A percentile compares a stretch with the other conserved stretches of the same genome.
phyloP scores from a whole-genome alignment of 2,329 filamentous ascomycete genomes.

The Trichoderma brevicompactum region DNA sequence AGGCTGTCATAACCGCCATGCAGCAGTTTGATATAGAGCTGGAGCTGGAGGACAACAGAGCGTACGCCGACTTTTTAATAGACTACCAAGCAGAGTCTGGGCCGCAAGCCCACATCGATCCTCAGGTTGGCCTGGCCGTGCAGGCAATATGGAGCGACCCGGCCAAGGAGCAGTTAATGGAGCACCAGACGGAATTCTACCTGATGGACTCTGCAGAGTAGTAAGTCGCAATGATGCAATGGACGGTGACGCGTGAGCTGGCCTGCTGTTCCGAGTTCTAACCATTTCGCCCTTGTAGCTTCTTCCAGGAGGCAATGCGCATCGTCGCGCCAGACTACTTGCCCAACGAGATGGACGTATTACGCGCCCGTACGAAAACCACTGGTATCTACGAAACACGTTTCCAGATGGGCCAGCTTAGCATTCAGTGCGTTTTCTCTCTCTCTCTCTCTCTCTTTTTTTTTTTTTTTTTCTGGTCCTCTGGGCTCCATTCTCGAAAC shows the following conservation, averaged over 20 bases:
- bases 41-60: constrained; percentile 69
- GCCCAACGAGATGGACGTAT: constrained; percentile 90
- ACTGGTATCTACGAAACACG: constrained; percentile 99
- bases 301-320: constrained; percentile 89
- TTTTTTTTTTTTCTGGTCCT: background rate
- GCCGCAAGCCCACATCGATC: constrained; percentile 81
- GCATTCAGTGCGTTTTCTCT: constrained; percentile 79
- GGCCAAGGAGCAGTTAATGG: constrained; percentile 79
- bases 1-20: constrained; percentile 89
- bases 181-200: constrained; percentile 97
- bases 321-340: constrained; percentile 86
- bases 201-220: constrained; percentile 99
- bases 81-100: constrained; percentile 91
- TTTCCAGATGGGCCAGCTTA: constrained; percentile 97
- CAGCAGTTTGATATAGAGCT: constrained; percentile 87
- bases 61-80: constrained; percentile 77
- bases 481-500: constrained; percentile 10
- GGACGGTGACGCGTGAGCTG: background rate
- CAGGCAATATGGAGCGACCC: constrained; percentile 89
- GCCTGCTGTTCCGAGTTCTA: background rate
- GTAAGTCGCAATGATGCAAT: constrained; percentile 57
- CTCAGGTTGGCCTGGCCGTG: constrained; percentile 80
- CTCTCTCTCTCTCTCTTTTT: background rate
- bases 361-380: constrained; percentile 95
- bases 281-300: constrained; percentile 58